These are phyloP conservation scores for Anastatica hierochuntica DNA, from an alignment of 345 rosid genomes.

Conservation along the genomic window DNA sequence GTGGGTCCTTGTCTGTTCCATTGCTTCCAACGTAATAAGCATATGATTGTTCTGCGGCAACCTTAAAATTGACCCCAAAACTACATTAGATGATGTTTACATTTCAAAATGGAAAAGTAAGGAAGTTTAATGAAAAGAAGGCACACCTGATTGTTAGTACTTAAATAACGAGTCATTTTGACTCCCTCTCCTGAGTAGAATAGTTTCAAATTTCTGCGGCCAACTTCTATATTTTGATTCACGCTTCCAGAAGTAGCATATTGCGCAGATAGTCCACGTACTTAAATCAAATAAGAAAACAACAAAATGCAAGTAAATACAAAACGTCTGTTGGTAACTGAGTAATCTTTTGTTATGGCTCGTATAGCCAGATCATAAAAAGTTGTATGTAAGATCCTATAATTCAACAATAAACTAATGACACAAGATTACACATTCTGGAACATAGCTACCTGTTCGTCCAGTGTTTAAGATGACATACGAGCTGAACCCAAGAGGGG, in stretches of 20 bases:
- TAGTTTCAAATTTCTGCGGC: conserved; percentile 73
- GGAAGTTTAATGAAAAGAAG: neutral
- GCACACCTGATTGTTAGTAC: conserved; percentile 49
- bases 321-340: neutral
- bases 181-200: conserved; percentile 44
- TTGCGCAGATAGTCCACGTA: conserved; percentile 38
- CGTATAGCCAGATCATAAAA: conserved; percentile 3
- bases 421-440: conserved; percentile 1
- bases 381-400: conserved; percentile 5
- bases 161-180: conserved; percentile 46
- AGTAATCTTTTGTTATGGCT: neutral
- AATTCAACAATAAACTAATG: neutral
- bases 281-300: conserved; percentile 28
- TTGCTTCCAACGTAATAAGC: conserved; percentile 79
- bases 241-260: conserved; percentile 34
- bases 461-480: conserved; percentile 53
- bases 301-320: conserved; percentile 4
- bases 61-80: conserved; percentile 34
- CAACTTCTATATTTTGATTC: conserved; percentile 45
- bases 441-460: conserved; percentile 42
- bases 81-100: conserved; percentile 7
- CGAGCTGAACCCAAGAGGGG: conserved; percentile 87
- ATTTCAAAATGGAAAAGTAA: conserved; percentile 3
- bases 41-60: conserved; percentile 54
- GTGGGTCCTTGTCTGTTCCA: conserved; percentile 84